phyloP scores from a whole-genome alignment of 106 monocot genomes.

The Acorus gramineus region DNA sequence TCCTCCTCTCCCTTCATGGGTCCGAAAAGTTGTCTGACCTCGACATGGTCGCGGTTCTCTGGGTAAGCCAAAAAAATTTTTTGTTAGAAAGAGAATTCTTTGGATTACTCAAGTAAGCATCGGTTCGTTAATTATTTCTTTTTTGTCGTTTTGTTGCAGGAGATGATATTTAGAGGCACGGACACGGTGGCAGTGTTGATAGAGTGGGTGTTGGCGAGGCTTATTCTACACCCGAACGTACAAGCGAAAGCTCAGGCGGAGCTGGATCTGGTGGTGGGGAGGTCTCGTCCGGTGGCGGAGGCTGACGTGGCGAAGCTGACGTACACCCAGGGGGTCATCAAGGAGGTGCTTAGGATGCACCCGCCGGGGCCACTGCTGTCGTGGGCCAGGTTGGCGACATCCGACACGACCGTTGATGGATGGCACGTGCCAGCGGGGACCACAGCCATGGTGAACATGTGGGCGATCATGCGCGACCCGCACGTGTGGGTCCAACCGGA shows the following conservation, averaged over 20 bases:
- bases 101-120: background rate
- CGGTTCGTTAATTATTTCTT: background rate
- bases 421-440: constrained; percentile 50
- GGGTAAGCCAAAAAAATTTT: constrained; percentile 28
- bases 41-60: constrained; percentile 62
- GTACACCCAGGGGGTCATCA: constrained; percentile 46
- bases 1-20: constrained; percentile 41
- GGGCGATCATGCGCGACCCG: constrained; percentile 60
- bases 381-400: constrained; percentile 58
- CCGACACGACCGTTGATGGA: constrained; percentile 37
- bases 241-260: constrained; percentile 45
- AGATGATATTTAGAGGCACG: constrained; percentile 81
- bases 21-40: constrained; percentile 33
- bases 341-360: constrained; percentile 50
- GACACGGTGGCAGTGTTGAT: constrained; percentile 68
- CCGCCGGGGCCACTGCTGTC: constrained; percentile 75
- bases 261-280: constrained; percentile 35
- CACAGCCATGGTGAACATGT: constrained; percentile 76
- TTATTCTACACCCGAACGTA: constrained; percentile 42
- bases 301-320: constrained; percentile 17
- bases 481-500: constrained; percentile 36
- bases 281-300: constrained; percentile 27
- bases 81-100: background rate
- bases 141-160: constrained; percentile 18
- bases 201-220: constrained; percentile 63